phyloP scores from a whole-genome alignment of 495 filamentous ascomycete species.

The Usnea hakonensis region DNA sequence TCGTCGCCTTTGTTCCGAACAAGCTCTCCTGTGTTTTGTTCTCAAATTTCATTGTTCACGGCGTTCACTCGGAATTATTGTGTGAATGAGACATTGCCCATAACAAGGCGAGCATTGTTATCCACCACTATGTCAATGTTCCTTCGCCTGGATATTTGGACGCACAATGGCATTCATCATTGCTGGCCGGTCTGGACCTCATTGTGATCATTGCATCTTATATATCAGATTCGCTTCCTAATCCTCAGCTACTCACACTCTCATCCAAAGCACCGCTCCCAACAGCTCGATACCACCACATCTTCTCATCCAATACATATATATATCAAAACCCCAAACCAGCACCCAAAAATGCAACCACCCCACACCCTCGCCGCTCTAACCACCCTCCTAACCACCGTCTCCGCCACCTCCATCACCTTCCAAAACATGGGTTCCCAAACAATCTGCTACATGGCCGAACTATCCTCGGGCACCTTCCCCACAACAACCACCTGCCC shows the following conservation, averaged over 20 bases:
- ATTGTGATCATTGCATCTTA: background rate
- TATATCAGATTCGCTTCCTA: background rate
- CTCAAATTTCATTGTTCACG: background rate
- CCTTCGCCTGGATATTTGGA: background rate
- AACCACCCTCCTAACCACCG: background rate
- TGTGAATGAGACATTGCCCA: background rate
- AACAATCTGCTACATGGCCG: slow-evolving; percentile 16
- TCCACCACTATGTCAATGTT: background rate
- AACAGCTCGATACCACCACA: background rate
- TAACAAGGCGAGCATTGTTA: background rate
- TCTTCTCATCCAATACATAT: background rate
- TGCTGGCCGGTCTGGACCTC: too few species aligned
- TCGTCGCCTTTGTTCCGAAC: background rate
- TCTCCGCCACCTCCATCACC: slow-evolving; percentile 4
- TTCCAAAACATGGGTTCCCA: slow-evolving; percentile 8
- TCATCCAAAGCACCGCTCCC: background rate
- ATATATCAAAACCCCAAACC: background rate
- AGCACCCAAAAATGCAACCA: background rate
- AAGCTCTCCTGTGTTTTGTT: background rate
- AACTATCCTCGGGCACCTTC: slow-evolving; percentile 12
- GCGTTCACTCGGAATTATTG: too few species aligned
- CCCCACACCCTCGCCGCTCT: background rate
- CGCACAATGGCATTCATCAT: background rate
- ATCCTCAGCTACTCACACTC: background rate
- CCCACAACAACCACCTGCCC: background rate